Conservation (phyloP, 2,329 filamentous ascomycete species). For the Dactylellina leptospora region DNA sequence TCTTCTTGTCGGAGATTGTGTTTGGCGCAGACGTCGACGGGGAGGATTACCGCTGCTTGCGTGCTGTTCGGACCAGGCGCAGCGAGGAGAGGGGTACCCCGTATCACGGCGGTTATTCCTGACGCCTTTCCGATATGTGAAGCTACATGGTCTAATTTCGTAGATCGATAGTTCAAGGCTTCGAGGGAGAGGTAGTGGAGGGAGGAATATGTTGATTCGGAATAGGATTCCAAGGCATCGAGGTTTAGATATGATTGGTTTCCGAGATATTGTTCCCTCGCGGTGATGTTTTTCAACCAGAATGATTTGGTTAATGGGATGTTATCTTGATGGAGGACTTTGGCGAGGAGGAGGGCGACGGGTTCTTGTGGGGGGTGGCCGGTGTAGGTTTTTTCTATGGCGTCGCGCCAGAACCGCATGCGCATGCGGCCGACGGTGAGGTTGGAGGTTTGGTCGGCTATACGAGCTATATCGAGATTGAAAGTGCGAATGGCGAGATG, state of each 20-base stretch:
- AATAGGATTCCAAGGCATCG: constrained; percentile 81
- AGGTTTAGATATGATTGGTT: constrained; percentile 82
- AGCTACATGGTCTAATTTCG: constrained; percentile 89
- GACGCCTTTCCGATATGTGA: constrained; percentile 94
- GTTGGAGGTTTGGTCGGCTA: constrained; percentile 88
- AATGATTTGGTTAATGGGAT: constrained; percentile 61
- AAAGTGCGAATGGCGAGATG: constrained; percentile 91
- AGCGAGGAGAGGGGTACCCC: constrained; percentile 87
- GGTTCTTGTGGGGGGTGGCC: constrained; percentile 81
- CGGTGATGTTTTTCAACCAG: constrained; percentile 77
- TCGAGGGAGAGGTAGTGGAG: constrained; percentile 88
- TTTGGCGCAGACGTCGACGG: constrained; percentile 88
- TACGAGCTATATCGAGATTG: constrained; percentile 88
- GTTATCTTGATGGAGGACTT: constrained; percentile 71
- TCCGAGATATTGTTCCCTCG: constrained; percentile 81
- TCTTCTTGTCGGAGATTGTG: constrained; percentile 84
- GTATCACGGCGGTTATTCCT: constrained; percentile 85
- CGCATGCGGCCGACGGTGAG: constrained; percentile 87
- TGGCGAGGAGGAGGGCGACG: constrained; percentile 82
- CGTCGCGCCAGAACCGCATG: constrained; percentile 94
- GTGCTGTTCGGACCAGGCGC: constrained; percentile 65
- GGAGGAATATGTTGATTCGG: constrained; percentile 93
- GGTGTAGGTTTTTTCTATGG: constrained; percentile 78
- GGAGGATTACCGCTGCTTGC: constrained; percentile 75
- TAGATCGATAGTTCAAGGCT: constrained; percentile 77